Base-by-base conservation (phyloP, 805 yeast species). In the Tetrapisispora taiwanensis region DNA sequence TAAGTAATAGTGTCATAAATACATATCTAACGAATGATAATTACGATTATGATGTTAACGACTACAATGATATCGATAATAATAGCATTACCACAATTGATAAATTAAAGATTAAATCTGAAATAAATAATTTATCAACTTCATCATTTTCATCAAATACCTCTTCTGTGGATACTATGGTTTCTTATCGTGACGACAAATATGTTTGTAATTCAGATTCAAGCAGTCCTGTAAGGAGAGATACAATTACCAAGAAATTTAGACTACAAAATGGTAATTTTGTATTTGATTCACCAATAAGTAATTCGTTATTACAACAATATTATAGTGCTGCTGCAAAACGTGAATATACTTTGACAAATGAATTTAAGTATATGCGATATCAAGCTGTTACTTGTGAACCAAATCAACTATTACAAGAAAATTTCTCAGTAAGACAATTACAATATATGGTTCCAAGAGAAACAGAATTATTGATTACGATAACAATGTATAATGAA, bases 321-420 rank as follows among this genome's bases (percentile, higher is more conserved):
- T 80, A 69, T 39, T 59, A 59, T 1, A 55, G 52, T 48, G 66
- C 75, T 44, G 58, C 69, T 34, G 71, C 68, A 54, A n/a, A 14
- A 7, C 30, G 20, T 30, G 31, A 42, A 30, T 51, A 69, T 54
- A 59, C 88, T 59, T 44, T 60, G 17, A 56, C 66, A 1, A 63
- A 63, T 46, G 84, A 90, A 69, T 83, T 82, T 71, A 72, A 78
- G 30, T 86, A 81, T 55, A 81, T 90, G 90, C 74, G 97, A 62
- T 90, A 89, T 64, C 86, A 92, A 46, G 97, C 96, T 0, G 87
- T 85, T 18, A 90, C 97, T 0, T 83, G 95, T 62, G 94, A 90
- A 49, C 97, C 97, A 0, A 71, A 76, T 12, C 77, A 81, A 45
- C 85, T 84, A 56, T 67, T 63, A 17, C 52, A 54, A 10, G 74